Evolutionary conservation across 805 yeast genomes (phyloP).

Genomic region (Wickerhamiella siamensis): DNA sequence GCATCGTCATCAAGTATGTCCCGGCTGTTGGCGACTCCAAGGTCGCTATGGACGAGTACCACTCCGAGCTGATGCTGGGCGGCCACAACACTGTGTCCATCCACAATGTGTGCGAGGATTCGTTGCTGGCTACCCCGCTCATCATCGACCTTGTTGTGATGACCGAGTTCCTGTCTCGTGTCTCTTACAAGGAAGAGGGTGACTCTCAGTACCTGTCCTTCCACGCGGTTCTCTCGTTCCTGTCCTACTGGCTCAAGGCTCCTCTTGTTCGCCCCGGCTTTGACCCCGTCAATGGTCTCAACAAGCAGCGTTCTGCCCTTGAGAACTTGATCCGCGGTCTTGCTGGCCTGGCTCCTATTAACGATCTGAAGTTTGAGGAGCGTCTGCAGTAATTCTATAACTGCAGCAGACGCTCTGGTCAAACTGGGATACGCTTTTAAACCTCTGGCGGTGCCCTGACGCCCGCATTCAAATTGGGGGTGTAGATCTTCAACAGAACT

Average conservation of each 20-base stretch:
- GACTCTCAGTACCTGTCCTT: conserved; percentile 42
- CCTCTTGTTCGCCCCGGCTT: conserved; percentile 86
- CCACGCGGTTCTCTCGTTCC: conserved; percentile 74
- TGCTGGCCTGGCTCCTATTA: conserved; percentile 78
- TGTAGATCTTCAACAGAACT: neutral
- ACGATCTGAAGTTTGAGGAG: conserved; percentile 90
- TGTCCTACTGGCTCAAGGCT: conserved; percentile 93
- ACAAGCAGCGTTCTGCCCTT: conserved; percentile 84
- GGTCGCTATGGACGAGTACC: conserved; percentile 97
- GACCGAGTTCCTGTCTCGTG: conserved; percentile 81
- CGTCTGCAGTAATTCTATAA: conserved; percentile 33
- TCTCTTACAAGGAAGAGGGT: conserved; percentile 50
- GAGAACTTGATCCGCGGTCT: conserved; percentile 82
- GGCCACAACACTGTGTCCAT: conserved; percentile 91
- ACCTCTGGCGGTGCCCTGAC: conserved; percentile 1
- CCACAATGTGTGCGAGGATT: conserved; percentile 94
- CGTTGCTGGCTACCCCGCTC: conserved; percentile 84
- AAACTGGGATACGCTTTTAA: neutral
- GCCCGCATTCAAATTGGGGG: neutral
- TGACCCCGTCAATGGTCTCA: conserved; percentile 82
- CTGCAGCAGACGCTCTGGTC: neutral
- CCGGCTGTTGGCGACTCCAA: conserved; percentile 93
- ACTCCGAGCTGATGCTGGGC: conserved; percentile 92
- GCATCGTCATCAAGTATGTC: conserved; percentile 87
- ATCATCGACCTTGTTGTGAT: conserved; percentile 82